Conservation (phyloP, 768 basidiomycete species). For the Psilocybe cyanescens region DNA sequence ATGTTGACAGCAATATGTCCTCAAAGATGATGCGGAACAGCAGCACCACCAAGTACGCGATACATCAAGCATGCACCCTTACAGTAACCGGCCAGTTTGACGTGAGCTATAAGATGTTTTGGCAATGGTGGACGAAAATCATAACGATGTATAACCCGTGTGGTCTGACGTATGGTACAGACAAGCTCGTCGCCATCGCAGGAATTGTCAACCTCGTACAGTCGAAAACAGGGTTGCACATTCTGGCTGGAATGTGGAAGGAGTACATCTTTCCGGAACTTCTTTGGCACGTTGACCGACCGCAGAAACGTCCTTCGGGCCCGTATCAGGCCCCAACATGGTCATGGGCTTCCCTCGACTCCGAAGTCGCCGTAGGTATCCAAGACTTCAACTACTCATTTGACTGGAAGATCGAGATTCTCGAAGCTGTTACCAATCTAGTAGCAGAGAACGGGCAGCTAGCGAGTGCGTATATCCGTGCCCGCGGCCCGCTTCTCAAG, state of each 20-base stretch:
- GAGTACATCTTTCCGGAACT: slow-evolving; percentile 14
- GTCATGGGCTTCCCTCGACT: slow-evolving; percentile 13
- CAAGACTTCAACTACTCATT: slow-evolving; percentile 15
- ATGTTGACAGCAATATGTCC: not conserved
- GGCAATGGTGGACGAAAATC: slow-evolving; percentile 12
- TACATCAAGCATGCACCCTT: slow-evolving; percentile 11
- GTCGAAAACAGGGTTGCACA: slow-evolving; percentile 8
- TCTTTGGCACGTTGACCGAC: slow-evolving; percentile 8
- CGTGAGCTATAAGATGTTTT: slow-evolving; percentile 10
- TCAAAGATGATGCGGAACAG: not conserved
- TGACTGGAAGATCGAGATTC: slow-evolving; percentile 12
- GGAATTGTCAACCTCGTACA: slow-evolving; percentile 14
- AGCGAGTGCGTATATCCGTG: slow-evolving; percentile 4
- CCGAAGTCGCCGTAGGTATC: slow-evolving; percentile 9
- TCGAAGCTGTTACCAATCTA: slow-evolving; percentile 1
- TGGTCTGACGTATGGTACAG: slow-evolving; percentile 13
- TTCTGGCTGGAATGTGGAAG: slow-evolving; percentile 12
- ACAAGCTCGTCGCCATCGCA: slow-evolving; percentile 14
- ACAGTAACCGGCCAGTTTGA: slow-evolving; percentile 8
- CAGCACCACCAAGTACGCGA: slow-evolving; percentile 1
- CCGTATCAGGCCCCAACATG: slow-evolving; percentile 14
- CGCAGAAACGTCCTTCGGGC: not conserved
- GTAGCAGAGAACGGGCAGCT: slow-evolving; percentile 13
- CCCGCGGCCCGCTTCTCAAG: slow-evolving; percentile 1
- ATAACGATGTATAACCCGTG: slow-evolving; percentile 16